Base-by-base conservation (phyloP, 179 eudicot species). In the Beta lomatogona region DNA sequence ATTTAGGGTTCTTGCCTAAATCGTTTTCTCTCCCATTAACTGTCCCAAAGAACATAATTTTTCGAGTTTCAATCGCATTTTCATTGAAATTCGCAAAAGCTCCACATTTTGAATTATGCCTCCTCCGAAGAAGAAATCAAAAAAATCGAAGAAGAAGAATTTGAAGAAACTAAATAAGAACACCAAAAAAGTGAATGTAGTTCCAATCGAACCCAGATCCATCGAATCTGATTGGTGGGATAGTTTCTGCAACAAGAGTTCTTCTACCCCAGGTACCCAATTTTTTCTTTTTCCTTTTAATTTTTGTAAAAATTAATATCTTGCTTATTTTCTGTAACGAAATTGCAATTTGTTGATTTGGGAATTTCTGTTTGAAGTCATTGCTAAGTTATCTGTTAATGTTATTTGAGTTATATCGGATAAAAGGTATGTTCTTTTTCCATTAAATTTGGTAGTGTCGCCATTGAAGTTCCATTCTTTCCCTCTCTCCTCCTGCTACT, bases 221-320 rank as follows among this genome's bases (percentile, higher is more conserved):
- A 78, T 84, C 67, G 99, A 94, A 71, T 87, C 96, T 9, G 97
- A 96, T 60, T 96, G 99, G 99, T 94, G 98, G 99, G 97, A 92
- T 73, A 77, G 83, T 80, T 96, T 94, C 85, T 87, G 92, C 94
- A 90, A 81, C 63, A 96, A 88, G 79, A 88, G 86, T 79, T 89
- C 91, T 25, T 82, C 91, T 48, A 50, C 77, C 66, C 89, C 92
- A 81, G 98, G 98, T 94, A 36, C 60, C 16, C 46, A 22, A 48
- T 63, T 52, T 12, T 31, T 64, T 45, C 19, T 31, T 8, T 67
- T 64, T 50, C 67, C 45, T 48, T 14, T 46, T 16, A 25, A 25
- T 61, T 15, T 7, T 58, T 59, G 63, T 36, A 5, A 14, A 31
- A 66, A 18, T 66, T 4, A 31, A 59, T 6, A n/a, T 77, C 53